phyloP scores from a whole-genome alignment of 75 land plant genomes.

The Pinus tabuliformis region DNA sequence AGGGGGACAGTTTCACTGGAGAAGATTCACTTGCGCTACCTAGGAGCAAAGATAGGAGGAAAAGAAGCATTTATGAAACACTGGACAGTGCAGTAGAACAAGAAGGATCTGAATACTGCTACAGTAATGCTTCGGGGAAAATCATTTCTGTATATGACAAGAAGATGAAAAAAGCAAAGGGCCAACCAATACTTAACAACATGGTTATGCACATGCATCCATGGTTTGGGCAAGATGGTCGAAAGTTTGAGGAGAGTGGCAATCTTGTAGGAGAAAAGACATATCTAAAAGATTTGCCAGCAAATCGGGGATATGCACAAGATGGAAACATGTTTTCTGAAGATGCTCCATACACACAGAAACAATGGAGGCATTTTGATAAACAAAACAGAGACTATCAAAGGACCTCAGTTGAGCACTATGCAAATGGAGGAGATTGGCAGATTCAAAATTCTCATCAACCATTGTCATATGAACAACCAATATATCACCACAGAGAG shows the following conservation, averaged over 20 bases:
- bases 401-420: not conserved
- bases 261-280: not conserved
- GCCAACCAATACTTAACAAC: not conserved
- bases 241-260: conserved; percentile 3
- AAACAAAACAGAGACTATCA: conserved; percentile 7
- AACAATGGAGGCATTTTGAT: conserved; percentile 10
- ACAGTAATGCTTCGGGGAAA: not conserved
- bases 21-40: conserved; percentile 2
- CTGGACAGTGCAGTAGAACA: not conserved
- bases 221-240: conserved; percentile 4
- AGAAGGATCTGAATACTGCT: not conserved
- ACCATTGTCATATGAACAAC: not conserved
- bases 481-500: conserved; percentile 1
- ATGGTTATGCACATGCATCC: not conserved
- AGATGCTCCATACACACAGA: not conserved
- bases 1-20: conserved; percentile 6
- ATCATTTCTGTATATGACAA: conserved; percentile 3
- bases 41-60: conserved; percentile 6
- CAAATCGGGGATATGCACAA: not conserved
- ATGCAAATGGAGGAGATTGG: conserved; percentile 9
- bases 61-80: conserved; percentile 1
- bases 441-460: conserved; percentile 2
- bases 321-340: conserved; percentile 4
- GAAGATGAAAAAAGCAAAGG: conserved; percentile 11
- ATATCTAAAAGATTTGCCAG: not conserved